These are phyloP conservation scores for Russula sp. DNA, from an alignment of 768 basidiomycete genomes.

Conservation along the genomic window DNA sequence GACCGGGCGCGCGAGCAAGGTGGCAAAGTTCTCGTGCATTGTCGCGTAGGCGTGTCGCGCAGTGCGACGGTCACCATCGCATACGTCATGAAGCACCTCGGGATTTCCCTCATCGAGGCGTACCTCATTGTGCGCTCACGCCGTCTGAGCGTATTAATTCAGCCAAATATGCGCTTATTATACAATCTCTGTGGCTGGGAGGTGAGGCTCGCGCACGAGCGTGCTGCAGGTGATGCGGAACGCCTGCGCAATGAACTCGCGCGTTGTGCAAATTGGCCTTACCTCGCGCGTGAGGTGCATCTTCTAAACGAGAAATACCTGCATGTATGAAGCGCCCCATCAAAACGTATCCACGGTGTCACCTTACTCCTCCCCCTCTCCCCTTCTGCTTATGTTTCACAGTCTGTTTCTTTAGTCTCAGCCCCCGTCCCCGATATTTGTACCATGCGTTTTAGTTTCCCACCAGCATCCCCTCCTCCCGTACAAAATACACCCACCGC, in stretches of 20 bases:
- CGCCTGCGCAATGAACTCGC: conserved; percentile 57
- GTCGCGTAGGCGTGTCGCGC: conserved; percentile 97
- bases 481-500: conserved; percentile 12
- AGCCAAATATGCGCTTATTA: conserved; percentile 94
- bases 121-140: conserved; percentile 91
- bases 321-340: conserved; percentile 29
- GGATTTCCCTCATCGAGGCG: conserved; percentile 83
- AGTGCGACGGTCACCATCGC: conserved; percentile 97
- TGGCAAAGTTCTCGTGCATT: conserved; percentile 92
- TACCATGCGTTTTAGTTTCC: conserved; percentile 28
- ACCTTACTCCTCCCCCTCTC: not conserved
- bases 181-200: conserved; percentile 97
- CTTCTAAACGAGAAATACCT: conserved; percentile 83
- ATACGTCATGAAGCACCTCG: conserved; percentile 93
- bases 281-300: conserved; percentile 80
- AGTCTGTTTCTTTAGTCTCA: conserved; percentile 13
- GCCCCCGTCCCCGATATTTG: conserved; percentile 21
- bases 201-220: conserved; percentile 79
- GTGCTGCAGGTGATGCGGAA: conserved; percentile 52
- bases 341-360: not conserved
- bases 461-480: not conserved
- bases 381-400: conserved; percentile 12
- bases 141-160: conserved; percentile 84
- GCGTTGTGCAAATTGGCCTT: conserved; percentile 78
- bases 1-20: conserved; percentile 78